Conservation (phyloP, 1,284 basidiomycete species). For the Neolentinus lepideus region DNA sequence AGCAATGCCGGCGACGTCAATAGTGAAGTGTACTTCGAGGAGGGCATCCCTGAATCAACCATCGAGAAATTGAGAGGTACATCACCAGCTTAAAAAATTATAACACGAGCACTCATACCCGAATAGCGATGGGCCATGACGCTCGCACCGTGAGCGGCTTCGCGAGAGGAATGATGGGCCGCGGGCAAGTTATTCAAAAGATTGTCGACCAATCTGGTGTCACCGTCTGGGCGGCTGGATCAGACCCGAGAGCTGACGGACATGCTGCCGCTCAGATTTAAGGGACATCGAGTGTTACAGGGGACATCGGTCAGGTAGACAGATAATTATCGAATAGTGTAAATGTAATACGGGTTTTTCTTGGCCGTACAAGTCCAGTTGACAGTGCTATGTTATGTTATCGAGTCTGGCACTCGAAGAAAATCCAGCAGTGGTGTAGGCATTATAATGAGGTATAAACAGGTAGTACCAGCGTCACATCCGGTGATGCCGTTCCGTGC, state of each 20-base stretch:
- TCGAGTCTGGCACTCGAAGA: not conserved
- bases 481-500: conserved; percentile 62
- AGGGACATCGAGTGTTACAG: conserved; percentile 9
- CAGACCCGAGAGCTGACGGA: conserved; percentile 83
- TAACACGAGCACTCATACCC: not conserved
- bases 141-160: conserved; percentile 59
- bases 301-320: not conserved
- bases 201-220: conserved; percentile 56
- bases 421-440: not conserved
- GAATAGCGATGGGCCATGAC: conserved; percentile 80
- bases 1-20: conserved; percentile 59
- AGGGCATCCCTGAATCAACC: conserved; percentile 62
- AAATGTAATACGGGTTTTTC: not conserved
- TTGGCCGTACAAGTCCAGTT: not conserved
- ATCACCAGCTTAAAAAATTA: not conserved
- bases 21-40: conserved; percentile 85
- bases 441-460: conserved; percentile 1
- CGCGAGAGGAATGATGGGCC: conserved; percentile 70
- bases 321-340: conserved; percentile 1
- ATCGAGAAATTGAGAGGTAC: conserved; percentile 55
- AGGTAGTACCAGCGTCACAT: conserved; percentile 39
- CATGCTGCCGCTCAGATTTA: conserved; percentile 86
- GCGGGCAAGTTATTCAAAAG: conserved; percentile 89
- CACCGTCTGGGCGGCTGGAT: conserved; percentile 83
- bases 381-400: not conserved